These are phyloP conservation scores for Tuber microsphaerosporum DNA, from an alignment of 495 filamentous ascomycete species.

Conservation along the genomic window DNA sequence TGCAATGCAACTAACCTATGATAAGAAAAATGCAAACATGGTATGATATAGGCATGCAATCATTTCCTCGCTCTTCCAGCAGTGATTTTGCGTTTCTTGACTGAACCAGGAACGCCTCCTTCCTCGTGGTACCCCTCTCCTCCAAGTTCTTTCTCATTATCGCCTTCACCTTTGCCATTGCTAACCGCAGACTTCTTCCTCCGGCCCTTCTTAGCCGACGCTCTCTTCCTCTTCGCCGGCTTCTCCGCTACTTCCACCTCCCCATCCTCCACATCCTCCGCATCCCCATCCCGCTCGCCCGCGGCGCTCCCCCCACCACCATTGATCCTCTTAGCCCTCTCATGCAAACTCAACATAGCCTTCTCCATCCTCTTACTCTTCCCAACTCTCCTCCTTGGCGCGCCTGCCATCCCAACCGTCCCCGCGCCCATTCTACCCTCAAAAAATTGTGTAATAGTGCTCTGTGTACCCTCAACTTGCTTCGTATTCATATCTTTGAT, in stretches of 20 bases:
- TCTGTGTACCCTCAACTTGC: conserved; percentile 81
- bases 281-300: neutral
- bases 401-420: conserved; percentile 52
- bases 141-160: neutral
- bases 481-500: conserved; percentile 88
- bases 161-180: neutral
- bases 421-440: conserved; percentile 54
- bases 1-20: neutral
- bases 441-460: conserved; percentile 91
- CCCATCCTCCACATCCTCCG: conserved; percentile 1
- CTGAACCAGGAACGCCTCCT: conserved; percentile 42
- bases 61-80: neutral
- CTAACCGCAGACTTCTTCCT: conserved; percentile 7
- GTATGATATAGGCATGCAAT: neutral
- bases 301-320: neutral
- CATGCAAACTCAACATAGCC: conserved; percentile 63
- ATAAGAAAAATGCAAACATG: neutral
- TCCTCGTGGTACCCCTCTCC: conserved; percentile 38
- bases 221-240: conserved; percentile 24
- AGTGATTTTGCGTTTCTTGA: conserved; percentile 45
- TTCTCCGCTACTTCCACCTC: conserved; percentile 18
- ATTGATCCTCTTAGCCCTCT: conserved; percentile 44
- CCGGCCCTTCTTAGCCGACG: conserved; percentile 10
- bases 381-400: conserved; percentile 57
- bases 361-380: conserved; percentile 75